Base-by-base conservation (phyloP, 257 asterid species). In the Salvia splendens region DNA sequence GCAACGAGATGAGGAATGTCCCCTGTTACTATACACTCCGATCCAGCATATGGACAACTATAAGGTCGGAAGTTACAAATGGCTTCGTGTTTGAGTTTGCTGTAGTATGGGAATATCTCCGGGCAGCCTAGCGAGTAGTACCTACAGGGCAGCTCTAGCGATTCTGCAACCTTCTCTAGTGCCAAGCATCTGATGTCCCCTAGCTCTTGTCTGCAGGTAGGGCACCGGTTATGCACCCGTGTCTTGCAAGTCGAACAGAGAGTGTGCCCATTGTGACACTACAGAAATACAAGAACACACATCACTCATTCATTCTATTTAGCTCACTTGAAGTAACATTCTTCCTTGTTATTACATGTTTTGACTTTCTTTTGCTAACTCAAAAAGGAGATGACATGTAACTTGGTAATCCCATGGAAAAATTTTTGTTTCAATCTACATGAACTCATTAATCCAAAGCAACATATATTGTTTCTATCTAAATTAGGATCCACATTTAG, bases 141-240 rank as follows among this genome's bases (percentile, higher is more conserved):
- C 74, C 72, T 88, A 89, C 96, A 88, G 68, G 96, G 96, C 12
- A 88, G 82, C 51, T 88, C 96, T 12, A 88, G 85, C 0, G 89
- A 84, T 74, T 87, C 95, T 0, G 95, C 95, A 42, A 87, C 95
- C 73, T 85, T 87, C 68, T 87, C 92, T 57, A 87, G 78, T 0
- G 95, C 95, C 73, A 88, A 85, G 78, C 95, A 85, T 75, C 92
- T 77, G 65, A 88, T 85, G 65, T 85, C 95, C 14, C 95, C 93
- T 2, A 88, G 93, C 80, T 88, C 93, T 78, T 88, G 91, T 77
- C 93, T 79, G 74, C 95, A 88, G 10, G 95, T 88, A 43, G 95
- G 95, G 41, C 95, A 88, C 66, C 90, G 76, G 49, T 88, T 88
- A 38, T 88, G 95, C 64, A 85, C 92, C 79, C 88, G 73, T 5